Evolutionary conservation across 1,139 yeast genomes (phyloP).

Genomic region (Pichia sp.): DNA sequence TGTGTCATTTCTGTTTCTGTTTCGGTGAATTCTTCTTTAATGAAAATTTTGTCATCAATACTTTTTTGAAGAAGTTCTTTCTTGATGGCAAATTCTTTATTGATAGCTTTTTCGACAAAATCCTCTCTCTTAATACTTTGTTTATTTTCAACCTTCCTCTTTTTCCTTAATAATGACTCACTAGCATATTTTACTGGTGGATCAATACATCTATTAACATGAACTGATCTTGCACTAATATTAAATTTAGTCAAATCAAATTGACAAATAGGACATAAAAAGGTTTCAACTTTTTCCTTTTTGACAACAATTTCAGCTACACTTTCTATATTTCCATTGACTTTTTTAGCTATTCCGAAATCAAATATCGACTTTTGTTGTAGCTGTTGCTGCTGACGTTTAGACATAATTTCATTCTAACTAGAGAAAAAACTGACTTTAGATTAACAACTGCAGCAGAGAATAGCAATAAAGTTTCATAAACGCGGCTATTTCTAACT

Average conservation of each 20-base stretch:
- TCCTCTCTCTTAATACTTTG: too few species aligned
- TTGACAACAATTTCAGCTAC: neutral
- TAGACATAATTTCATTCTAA: slow-evolving; percentile 44
- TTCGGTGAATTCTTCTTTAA: neutral
- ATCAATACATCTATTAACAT: slow-evolving; percentile 49
- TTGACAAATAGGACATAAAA: slow-evolving; percentile 47
- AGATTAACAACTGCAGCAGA: too few species aligned
- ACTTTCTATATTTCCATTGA: neutral
- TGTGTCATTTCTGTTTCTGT: neutral
- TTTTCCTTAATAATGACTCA: neutral
- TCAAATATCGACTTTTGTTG: slow-evolving; percentile 9
- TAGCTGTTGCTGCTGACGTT: slow-evolving; percentile 1
- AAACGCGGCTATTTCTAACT: too few species aligned
- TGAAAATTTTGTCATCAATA: neutral
- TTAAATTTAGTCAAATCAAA: slow-evolving; percentile 32
- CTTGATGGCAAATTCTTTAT: neutral
- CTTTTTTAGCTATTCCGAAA: neutral
- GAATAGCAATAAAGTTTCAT: neutral
- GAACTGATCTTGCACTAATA: slow-evolving; percentile 43
- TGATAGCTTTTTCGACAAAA: too few species aligned
- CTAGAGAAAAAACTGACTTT: neutral
- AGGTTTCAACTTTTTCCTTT: neutral
- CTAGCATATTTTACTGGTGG: slow-evolving; percentile 2
- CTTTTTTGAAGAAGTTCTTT: too few species aligned
- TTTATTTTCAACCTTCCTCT: neutral